Conservation (phyloP, 2,329 filamentous ascomycete species). For the Exophiala mesophila region DNA sequence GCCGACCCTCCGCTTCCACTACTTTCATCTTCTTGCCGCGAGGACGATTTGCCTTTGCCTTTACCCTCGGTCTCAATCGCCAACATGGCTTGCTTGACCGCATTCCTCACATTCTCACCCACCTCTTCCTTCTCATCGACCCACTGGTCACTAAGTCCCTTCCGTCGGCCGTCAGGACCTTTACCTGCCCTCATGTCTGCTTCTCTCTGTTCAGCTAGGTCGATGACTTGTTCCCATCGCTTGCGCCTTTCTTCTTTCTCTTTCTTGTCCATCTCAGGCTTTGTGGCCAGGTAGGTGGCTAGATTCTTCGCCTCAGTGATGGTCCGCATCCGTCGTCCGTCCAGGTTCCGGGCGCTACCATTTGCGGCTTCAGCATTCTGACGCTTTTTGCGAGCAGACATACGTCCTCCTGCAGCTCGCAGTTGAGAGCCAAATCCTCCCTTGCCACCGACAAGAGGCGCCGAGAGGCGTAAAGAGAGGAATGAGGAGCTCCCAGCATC, state of each 20-base stretch:
- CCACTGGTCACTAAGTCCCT: slow-evolving; percentile 73
- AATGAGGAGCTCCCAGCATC: slow-evolving; percentile 56
- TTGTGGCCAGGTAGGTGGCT: slow-evolving; percentile 89
- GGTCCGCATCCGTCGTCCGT: slow-evolving; percentile 82
- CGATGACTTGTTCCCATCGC: slow-evolving; percentile 84
- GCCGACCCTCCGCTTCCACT: slow-evolving; percentile 31
- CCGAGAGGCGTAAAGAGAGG: slow-evolving; percentile 73
- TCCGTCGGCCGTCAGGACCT: slow-evolving; percentile 49
- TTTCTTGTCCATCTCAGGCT: slow-evolving; percentile 93
- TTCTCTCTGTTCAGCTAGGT: slow-evolving; percentile 74
- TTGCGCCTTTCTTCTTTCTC: slow-evolving; percentile 82
- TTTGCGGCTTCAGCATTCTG: slow-evolving; percentile 55
- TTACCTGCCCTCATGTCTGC: slow-evolving; percentile 73
- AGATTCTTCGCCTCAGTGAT: slow-evolving; percentile 93
- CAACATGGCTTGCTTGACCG: slow-evolving; percentile 68
- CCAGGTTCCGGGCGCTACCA: slow-evolving; percentile 86
- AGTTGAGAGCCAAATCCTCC: slow-evolving; percentile 97
- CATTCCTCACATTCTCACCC: slow-evolving; percentile 74
- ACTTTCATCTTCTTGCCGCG: slow-evolving; percentile 38
- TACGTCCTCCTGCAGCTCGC: slow-evolving; percentile 91
- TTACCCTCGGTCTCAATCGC: slow-evolving; percentile 44
- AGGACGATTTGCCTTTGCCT: slow-evolving; percentile 31
- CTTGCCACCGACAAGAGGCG: slow-evolving; percentile 84
- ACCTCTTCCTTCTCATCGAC: slow-evolving; percentile 92
- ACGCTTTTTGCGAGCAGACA: slow-evolving; percentile 87